Evolutionary conservation across 768 basidiomycete genomes (phyloP), one percentile per base, ranked within the genome.

Genomic region (Gymnopilus dilepis): DNA sequence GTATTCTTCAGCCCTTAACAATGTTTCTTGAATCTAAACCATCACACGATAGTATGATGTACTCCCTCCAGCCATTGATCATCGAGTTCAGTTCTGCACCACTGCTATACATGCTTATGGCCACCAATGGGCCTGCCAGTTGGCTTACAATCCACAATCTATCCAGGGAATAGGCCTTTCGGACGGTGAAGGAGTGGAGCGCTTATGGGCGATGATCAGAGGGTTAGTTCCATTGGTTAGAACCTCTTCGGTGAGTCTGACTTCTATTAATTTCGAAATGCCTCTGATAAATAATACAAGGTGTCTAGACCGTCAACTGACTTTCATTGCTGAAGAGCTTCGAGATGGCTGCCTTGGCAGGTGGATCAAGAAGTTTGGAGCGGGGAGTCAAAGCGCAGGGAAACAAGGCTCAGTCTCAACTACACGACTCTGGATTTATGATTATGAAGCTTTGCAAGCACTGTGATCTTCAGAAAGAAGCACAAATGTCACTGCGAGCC

Each of bases 161-260:
- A 26, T 59, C 8, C 11, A 41, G 8, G 74, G 75, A 13, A 53
- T 75, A 40, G 76, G 78, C 0, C 52, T 78, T 6, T 69, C 72
- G 0, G 75, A 80, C 58, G 72, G 74, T 8, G 77, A 80, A 56
- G 76, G 75, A 0, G 65, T 72, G 0, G 76, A 80, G 53, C 47
- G 71, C n/a, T n/a, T n/a, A n/a, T n/a, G n/a, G n/a, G n/a, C n/a
- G n/a, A n/a, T n/a, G n/a, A n/a, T n/a, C n/a, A n/a, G n/a, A n/a
- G n/a, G n/a, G n/a, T n/a, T n/a, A n/a, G n/a, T n/a, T n/a, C n/a
- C n/a, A n/a, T n/a, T n/a, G n/a, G n/a, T n/a, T n/a, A n/a, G n/a
- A n/a, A n/a, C n/a, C n/a, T n/a, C n/a, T n/a, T n/a, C n/a, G n/a
- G n/a, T n/a, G n/a, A n/a, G n/a, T n/a, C n/a, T n/a, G n/a, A n/a